Evolutionary conservation across 169 alveolate species (phyloP), one percentile per base, ranked within the genome.

Genomic region (Neospora caninum): DNA sequence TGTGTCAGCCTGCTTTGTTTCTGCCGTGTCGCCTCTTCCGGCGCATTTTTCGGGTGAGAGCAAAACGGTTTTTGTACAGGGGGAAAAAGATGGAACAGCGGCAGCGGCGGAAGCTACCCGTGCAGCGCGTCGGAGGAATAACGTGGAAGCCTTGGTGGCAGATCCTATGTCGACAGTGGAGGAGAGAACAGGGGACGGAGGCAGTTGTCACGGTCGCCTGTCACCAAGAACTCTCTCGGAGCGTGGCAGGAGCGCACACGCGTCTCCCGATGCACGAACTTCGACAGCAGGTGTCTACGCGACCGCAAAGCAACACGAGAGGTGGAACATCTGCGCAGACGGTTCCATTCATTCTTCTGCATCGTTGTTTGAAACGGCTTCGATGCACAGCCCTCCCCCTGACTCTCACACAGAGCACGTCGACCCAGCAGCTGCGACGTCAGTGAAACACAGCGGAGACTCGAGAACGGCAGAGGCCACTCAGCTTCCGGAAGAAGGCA

Each of bases 71-170:
- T n/a, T 18, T n/a, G 86, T 78, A n/a, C 27, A 16, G 86, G 42
- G 86, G 29, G 29, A 20, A 43, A 16, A n/a, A 78, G 86, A 78
- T 9, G 86, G n/a, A 43, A n/a, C 86, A 25, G 86, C 86, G 86
- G 45, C 39, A n/a, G 86, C 86, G 86, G 86, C 86, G 9, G 86
- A 20, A 13, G 86, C 39, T 13, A 43, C 86, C 22, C 49, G n/a
- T 20, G 86, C 7, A 25, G 86, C 86, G 18, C 39, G 45, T 1
- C 45, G 86, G 29, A 16, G 42, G 20, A 78, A 78, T n/a, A n/a
- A n/a, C 86, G 22, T 78, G 86, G 86, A n/a, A 10, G 86, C 86
- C n/a, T 64, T 64, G 73, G 31, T 64, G 58, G 58, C 58, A 49
- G 58, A 49, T 49, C 58, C 58, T 4, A 13, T 13, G 13, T 49